Evolutionary conservation across 257 asterid genomes (phyloP).

Genomic region (Striga asiatica): DNA sequence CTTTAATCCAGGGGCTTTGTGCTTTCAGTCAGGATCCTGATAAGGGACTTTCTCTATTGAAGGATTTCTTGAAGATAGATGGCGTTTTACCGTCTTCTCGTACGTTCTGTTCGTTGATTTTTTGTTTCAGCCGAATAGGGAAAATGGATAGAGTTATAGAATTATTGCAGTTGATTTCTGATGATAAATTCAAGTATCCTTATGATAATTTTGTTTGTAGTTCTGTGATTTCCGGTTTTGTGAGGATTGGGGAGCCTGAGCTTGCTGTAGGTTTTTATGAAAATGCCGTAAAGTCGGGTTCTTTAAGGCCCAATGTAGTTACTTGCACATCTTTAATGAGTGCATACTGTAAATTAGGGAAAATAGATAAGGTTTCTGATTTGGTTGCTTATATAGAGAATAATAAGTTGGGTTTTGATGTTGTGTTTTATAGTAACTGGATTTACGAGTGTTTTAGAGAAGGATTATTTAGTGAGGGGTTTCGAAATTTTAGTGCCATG

Average conservation of each 20-base stretch:
- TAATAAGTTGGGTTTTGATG: slow-evolving; percentile 41
- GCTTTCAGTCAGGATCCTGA: slow-evolving; percentile 38
- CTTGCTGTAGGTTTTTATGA: slow-evolving; percentile 62
- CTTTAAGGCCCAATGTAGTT: slow-evolving; percentile 40
- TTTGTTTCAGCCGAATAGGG: slow-evolving; percentile 39
- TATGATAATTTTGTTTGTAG: slow-evolving; percentile 61
- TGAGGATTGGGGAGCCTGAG: slow-evolving; percentile 63
- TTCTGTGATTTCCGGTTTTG: slow-evolving; percentile 65
- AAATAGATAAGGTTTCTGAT: slow-evolving; percentile 34
- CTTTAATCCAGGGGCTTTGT: slow-evolving; percentile 48
- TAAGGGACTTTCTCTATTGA: slow-evolving; percentile 34
- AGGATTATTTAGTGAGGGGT: slow-evolving; percentile 47
- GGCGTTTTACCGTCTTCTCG: slow-evolving; percentile 51
- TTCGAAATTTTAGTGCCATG: slow-evolving; percentile 37
- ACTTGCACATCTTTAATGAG: slow-evolving; percentile 51
- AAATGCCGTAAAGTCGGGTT: slow-evolving; percentile 44
- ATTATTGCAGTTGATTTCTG: slow-evolving; percentile 47
- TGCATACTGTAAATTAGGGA: slow-evolving; percentile 52
- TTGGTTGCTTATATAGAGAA: slow-evolving; percentile 47
- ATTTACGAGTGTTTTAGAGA: slow-evolving; percentile 41
- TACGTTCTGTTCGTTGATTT: slow-evolving; percentile 41
- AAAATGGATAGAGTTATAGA: slow-evolving; percentile 53
- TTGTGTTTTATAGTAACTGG: slow-evolving; percentile 67
- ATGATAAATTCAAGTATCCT: slow-evolving; percentile 40
- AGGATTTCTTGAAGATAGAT: slow-evolving; percentile 24